Conservation (phyloP, 345 rosid genomes). For the Pseudoturritis turrita region DNA sequence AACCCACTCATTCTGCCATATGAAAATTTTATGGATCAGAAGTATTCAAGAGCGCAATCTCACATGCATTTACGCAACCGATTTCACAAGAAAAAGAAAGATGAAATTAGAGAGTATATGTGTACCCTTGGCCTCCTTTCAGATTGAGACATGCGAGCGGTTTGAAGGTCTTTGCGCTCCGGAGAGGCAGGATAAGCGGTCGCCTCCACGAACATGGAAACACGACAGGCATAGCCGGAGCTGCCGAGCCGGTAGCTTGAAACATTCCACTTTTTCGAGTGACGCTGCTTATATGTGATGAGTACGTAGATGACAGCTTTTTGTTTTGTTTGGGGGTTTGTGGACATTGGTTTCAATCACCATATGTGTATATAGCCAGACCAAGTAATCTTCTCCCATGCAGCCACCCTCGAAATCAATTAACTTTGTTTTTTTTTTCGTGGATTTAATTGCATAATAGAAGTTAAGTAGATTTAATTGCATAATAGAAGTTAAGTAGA, state of each 20-base stretch:
- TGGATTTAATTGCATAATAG: too few relatives aligned
- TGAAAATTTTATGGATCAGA: not conserved
- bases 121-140: constrained; percentile 29
- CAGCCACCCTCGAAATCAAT: too few relatives aligned
- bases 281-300: not conserved
- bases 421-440: too few relatives aligned
- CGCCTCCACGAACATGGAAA: constrained; percentile 12
- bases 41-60: not conserved
- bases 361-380: too few relatives aligned
- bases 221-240: constrained; percentile 11
- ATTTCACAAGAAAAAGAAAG: not conserved
- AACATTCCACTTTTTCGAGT: constrained; percentile 18
- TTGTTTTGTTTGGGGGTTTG: not conserved
- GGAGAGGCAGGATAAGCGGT: constrained; percentile 16
- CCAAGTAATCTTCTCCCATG: too few relatives aligned
- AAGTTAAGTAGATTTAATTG: too few relatives aligned
- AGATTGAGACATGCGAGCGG: constrained; percentile 36
- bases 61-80: too few relatives aligned
- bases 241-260: constrained; percentile 10
- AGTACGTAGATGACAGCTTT: not conserved
- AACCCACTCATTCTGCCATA: constrained; percentile 47
- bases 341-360: not conserved
- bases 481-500: too few relatives aligned
- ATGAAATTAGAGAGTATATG: not conserved
- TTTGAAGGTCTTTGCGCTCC: constrained; percentile 13